A percentile compares a stretch with the other conserved stretches of the same genome.
phyloP scores from a whole-genome alignment of 2,329 filamentous ascomycete species.

The Cladosporium austrohemisphaericum region DNA sequence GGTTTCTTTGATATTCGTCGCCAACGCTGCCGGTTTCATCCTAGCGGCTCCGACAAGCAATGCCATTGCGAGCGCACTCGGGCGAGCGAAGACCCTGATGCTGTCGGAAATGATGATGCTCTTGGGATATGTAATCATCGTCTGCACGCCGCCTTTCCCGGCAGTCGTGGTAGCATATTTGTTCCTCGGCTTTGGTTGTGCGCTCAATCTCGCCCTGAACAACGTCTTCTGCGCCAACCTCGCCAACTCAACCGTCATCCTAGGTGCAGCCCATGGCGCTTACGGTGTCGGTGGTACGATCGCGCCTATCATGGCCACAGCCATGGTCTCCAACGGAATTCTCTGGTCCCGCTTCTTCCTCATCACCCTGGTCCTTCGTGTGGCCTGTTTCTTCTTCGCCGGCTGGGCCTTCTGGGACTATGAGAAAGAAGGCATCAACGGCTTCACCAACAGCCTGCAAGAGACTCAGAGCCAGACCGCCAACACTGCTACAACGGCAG shows the following conservation, averaged over 20 bases:
- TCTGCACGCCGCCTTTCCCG: conserved; percentile 66
- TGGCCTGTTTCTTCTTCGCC: conserved; percentile 55
- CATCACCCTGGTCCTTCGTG: conserved; percentile 57
- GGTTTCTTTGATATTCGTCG: conserved; percentile 78
- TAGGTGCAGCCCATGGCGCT: conserved; percentile 63
- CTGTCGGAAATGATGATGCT: conserved; percentile 56
- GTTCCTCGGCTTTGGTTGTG: conserved; percentile 55
- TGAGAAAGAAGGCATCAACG: conserved; percentile 55
- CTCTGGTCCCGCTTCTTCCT: conserved; percentile 72
- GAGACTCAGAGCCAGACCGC: conserved; percentile 39
- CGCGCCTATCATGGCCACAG: conserved; percentile 71
- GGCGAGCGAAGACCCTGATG: conserved; percentile 62
- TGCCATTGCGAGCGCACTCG: conserved; percentile 57
- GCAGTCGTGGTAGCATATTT: conserved; percentile 59
- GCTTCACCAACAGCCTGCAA: conserved; percentile 44
- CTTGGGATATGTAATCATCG: conserved; percentile 61
- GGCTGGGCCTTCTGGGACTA: conserved; percentile 68
- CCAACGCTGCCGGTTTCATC: conserved; percentile 74
- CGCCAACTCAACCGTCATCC: conserved; percentile 48
- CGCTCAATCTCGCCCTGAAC: conserved; percentile 51
- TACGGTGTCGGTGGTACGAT: conserved; percentile 53
- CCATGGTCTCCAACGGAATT: conserved; percentile 59
- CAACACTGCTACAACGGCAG: conserved; percentile 21
- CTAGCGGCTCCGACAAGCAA: conserved; percentile 68
- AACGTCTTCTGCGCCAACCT: conserved; percentile 57